These are phyloP conservation scores for Fusarium mangiferae DNA, from an alignment of 2,329 filamentous ascomycete species.

Conservation along the genomic window DNA sequence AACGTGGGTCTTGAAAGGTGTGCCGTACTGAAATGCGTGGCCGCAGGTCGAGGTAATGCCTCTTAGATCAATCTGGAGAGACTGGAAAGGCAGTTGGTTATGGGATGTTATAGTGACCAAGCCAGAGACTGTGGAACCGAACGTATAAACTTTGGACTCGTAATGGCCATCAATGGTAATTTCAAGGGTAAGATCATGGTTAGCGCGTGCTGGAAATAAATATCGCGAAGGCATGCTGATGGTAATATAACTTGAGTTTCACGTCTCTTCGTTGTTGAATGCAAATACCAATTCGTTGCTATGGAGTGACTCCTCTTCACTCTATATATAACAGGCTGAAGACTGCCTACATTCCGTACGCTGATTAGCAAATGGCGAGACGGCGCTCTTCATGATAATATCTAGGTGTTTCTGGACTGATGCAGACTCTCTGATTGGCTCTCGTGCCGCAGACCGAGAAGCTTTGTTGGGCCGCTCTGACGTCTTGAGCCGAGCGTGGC, in stretches of 20 bases:
- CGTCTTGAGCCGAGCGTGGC: fast-evolving
- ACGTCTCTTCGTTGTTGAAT: neutral
- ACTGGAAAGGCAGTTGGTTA: neutral
- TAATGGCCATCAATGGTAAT: neutral
- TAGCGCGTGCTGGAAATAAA: neutral
- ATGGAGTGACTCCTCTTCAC: neutral
- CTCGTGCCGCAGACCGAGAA: fast-evolving
- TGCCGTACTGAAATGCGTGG: conserved; percentile 2
- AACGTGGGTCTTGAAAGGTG: neutral
- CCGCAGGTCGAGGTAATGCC: neutral
- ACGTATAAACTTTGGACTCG: neutral
- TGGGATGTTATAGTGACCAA: neutral
- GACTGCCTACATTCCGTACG: fast-evolving
- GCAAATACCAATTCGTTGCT: neutral
- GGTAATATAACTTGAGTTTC: no score
- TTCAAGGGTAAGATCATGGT: neutral
- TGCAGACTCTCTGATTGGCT: neutral
- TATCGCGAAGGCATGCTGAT: neutral
- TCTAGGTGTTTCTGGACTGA: no score
- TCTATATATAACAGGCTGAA: neutral
- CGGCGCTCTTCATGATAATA: neutral
- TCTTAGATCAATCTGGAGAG: neutral
- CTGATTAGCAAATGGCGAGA: neutral
- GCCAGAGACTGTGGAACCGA: neutral
- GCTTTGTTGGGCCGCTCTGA: neutral